phyloP scores from a whole-genome alignment of 202 grass and related monocot genomes.

The Zizania palustris region DNA sequence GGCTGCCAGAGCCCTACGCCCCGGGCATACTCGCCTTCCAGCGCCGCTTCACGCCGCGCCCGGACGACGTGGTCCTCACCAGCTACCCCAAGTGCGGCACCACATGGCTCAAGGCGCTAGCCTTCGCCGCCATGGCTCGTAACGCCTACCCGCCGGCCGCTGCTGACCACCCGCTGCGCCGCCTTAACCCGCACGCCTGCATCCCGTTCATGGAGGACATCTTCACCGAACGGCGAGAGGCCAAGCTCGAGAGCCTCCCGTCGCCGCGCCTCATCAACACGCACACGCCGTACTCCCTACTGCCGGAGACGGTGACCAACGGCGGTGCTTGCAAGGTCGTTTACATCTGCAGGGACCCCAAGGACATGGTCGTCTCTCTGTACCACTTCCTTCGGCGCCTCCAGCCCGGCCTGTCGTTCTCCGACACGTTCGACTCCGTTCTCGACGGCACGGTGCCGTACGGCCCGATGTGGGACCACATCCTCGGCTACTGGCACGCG shows the following conservation, averaged over 20 bases:
- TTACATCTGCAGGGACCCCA: constrained; percentile 59
- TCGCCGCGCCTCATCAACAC: constrained; percentile 55
- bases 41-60: constrained; percentile 42
- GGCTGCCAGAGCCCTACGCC: constrained; percentile 40
- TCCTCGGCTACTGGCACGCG: neutral
- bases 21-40: constrained; percentile 43
- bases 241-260: constrained; percentile 46
- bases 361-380: constrained; percentile 56
- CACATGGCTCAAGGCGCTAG: constrained; percentile 56
- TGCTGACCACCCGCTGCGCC: constrained; percentile 43
- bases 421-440: constrained; percentile 39
- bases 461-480: constrained; percentile 62
- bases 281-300: constrained; percentile 46
- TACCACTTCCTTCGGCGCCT: constrained; percentile 43
- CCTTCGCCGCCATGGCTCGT: constrained; percentile 43
- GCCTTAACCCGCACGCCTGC: constrained; percentile 56
- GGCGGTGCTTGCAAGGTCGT: constrained; percentile 15
- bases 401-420: constrained; percentile 21
- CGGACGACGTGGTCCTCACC: constrained; percentile 42
- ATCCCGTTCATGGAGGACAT: constrained; percentile 48
- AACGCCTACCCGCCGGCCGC: neutral
- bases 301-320: constrained; percentile 11
- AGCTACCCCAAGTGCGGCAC: constrained; percentile 62
- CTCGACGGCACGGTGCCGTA: constrained; percentile 35
- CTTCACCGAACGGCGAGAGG: constrained; percentile 12